phyloP scores from a whole-genome alignment of 2,329 filamentous ascomycete genomes.

The Cyphellophora europaea region DNA sequence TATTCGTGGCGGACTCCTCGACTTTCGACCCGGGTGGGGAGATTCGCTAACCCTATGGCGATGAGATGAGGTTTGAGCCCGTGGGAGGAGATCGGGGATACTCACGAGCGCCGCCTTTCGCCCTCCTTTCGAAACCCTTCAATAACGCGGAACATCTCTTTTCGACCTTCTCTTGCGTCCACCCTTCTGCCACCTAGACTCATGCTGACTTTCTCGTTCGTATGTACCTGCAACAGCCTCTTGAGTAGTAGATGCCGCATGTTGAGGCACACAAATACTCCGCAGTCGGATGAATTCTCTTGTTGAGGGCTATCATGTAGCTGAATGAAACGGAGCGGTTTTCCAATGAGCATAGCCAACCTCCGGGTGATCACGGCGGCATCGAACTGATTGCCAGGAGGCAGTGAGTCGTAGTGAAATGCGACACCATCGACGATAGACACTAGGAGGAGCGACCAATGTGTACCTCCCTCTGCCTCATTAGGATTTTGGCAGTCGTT shows the following conservation, averaged over 20 bases:
- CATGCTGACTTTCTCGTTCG: slow-evolving; percentile 85
- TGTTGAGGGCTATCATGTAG: slow-evolving; percentile 82
- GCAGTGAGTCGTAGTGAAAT: slow-evolving; percentile 92
- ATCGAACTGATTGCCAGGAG: slow-evolving; percentile 64
- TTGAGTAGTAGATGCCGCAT: slow-evolving; percentile 92
- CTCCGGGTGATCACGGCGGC: slow-evolving; percentile 61
- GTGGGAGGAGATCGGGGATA: slow-evolving; percentile 17
- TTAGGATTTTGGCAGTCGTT: slow-evolving; percentile 75
- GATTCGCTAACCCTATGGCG: slow-evolving; percentile 17
- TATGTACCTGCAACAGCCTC: slow-evolving; percentile 67
- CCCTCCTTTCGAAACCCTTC: slow-evolving; percentile 80
- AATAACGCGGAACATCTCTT: slow-evolving; percentile 86
- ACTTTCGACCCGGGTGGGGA: slow-evolving; percentile 15
- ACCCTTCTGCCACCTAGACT: slow-evolving; percentile 78
- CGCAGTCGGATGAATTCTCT: slow-evolving; percentile 86
- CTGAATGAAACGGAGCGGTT: slow-evolving; percentile 62
- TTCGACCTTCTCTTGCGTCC: slow-evolving; percentile 68
- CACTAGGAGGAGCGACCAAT: slow-evolving; percentile 91
- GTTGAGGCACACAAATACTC: slow-evolving; percentile 87
- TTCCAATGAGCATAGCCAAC: slow-evolving; percentile 58
- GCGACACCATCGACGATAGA: slow-evolving; percentile 80
- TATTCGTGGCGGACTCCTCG: slow-evolving; percentile 20
- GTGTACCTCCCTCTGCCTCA: slow-evolving; percentile 77
- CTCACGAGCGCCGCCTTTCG: slow-evolving; percentile 71
- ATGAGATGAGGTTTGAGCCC: not conserved